Evolutionary conservation across 2,329 filamentous ascomycete species (phyloP).

Genomic region (Pseudogymnoascus sp.): DNA sequence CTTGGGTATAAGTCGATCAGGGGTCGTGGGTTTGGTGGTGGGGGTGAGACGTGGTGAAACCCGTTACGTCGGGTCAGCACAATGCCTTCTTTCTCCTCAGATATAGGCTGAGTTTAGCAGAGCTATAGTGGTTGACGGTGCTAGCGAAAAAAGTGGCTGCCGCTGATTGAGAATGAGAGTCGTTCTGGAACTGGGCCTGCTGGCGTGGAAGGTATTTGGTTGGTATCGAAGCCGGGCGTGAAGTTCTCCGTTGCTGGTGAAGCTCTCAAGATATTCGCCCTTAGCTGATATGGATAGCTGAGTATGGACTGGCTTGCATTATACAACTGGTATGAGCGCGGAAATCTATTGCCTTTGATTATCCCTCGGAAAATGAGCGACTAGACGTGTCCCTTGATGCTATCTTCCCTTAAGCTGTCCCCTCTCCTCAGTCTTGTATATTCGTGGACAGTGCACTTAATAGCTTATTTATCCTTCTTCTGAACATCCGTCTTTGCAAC

Average conservation of each 20-base stretch:
- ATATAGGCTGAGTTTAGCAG: not conserved
- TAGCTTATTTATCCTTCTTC: not conserved
- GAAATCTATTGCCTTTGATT: too few relatives aligned
- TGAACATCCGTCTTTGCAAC: constrained; percentile 9
- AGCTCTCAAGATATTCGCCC: not conserved
- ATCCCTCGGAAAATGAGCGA: not conserved
- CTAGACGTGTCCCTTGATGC: not conserved
- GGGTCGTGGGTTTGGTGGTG: not conserved
- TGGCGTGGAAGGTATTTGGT: not conserved
- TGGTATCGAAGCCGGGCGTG: not conserved
- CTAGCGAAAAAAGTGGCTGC: not conserved
- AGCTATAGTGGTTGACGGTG: not conserved
- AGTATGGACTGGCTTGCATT: not conserved
- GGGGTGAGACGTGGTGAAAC: not conserved
- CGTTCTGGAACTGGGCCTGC: too few relatives aligned
- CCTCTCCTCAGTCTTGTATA: not conserved
- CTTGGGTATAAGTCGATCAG: not conserved
- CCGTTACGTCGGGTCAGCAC: not conserved
- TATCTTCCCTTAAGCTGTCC: not conserved
- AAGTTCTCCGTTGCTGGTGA: not conserved
- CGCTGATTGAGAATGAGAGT: not conserved
- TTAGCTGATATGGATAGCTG: not conserved
- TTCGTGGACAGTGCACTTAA: not conserved
- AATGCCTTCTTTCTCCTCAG: not conserved
- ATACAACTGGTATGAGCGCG: not conserved